Evolutionary conservation across 2,329 filamentous ascomycete genomes (phyloP).

Genomic region (Camillea tinctor): DNA sequence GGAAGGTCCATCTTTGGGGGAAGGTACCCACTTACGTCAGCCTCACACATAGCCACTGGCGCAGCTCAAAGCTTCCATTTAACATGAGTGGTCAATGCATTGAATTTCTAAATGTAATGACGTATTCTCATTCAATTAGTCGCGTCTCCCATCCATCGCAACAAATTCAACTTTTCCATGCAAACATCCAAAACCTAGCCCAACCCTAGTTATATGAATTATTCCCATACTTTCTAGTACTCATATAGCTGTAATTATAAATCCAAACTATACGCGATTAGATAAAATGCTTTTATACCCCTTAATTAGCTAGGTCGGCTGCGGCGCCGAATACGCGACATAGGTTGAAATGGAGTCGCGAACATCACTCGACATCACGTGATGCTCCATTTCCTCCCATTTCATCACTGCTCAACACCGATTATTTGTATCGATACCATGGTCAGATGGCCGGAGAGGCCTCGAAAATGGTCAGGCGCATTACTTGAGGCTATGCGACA

Average conservation of each 20-base stretch:
- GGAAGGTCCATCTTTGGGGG: too few relatives aligned
- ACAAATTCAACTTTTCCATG: not conserved
- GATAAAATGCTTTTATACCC: not conserved
- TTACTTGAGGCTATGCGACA: constrained; percentile 16
- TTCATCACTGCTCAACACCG: constrained; percentile 3
- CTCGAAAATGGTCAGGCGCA: constrained; percentile 1
- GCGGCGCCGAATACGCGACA: constrained; percentile 15
- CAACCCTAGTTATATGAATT: not conserved
- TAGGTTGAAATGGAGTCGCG: constrained; percentile 16
- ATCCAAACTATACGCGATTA: not conserved
- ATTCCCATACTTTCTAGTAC: not conserved
- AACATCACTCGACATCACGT: constrained; percentile 28
- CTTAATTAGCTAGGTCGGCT: not conserved
- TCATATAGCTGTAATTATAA: not conserved
- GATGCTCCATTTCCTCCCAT: constrained; percentile 10
- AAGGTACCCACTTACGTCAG: not conserved
- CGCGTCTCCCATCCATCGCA: not conserved
- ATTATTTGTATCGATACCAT: constrained; percentile 4
- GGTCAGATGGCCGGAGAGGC: not conserved
- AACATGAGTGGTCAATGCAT: not conserved
- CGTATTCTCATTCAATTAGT: not conserved
- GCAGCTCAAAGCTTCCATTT: not conserved
- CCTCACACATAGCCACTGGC: not conserved
- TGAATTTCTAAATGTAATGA: not conserved
- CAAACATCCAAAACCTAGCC: not conserved